Conservation (phyloP, 2,329 filamentous ascomycete species). For the Alternaria panax region DNA sequence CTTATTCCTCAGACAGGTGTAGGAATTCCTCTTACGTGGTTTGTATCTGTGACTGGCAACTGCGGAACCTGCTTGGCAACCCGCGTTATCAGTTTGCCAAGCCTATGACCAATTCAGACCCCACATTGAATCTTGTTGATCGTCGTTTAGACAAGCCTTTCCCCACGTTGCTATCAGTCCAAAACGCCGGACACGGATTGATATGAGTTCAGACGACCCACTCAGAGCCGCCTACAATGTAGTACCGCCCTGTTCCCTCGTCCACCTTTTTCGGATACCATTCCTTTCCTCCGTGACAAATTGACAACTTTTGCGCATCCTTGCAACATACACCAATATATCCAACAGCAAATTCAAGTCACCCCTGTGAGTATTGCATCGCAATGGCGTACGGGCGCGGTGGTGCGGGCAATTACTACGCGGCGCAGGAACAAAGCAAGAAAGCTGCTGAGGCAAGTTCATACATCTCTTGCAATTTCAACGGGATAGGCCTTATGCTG, state of each 20-base stretch:
- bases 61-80: slow-evolving; percentile 5
- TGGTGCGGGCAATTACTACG: slow-evolving; percentile 56
- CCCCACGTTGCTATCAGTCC: slow-evolving; percentile 34
- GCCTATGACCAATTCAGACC: slow-evolving; percentile 36
- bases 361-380: background rate
- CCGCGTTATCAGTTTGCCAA: slow-evolving; percentile 31
- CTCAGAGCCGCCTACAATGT: slow-evolving; percentile 18
- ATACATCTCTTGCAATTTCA: background rate
- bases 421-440: slow-evolving; percentile 43
- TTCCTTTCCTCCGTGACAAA: background rate
- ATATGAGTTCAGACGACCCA: slow-evolving; percentile 22
- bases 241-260: background rate
- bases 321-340: background rate
- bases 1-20: background rate
- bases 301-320: background rate
- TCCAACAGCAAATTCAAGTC: background rate
- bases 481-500: background rate
- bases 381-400: slow-evolving; percentile 52
- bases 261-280: background rate
- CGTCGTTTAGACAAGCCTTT: slow-evolving; percentile 29
- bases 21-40: background rate
- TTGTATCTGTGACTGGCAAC: background rate
- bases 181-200: slow-evolving; percentile 11
- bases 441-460: slow-evolving; percentile 39
- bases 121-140: slow-evolving; percentile 23